Evolutionary conservation across 768 basidiomycete genomes (phyloP).

Genomic region (Xerocomellus intermedius): DNA sequence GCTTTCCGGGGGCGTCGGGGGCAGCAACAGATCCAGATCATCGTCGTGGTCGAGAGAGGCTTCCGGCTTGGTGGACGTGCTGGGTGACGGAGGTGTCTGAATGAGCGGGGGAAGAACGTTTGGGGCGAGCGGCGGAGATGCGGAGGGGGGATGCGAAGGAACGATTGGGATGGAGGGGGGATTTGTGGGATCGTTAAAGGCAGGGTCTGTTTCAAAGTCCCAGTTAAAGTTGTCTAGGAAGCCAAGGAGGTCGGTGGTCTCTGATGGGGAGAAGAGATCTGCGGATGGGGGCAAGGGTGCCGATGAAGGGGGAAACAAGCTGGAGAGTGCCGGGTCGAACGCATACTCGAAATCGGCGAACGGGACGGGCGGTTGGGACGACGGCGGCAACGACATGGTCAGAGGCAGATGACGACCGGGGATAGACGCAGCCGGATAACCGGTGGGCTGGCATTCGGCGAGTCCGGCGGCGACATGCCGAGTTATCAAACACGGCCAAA

Average conservation of each 20-base stretch:
- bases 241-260: constrained; percentile 75
- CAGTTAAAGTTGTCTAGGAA: constrained; percentile 81
- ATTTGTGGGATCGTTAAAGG: constrained; percentile 11
- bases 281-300: constrained; percentile 67
- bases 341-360: constrained; percentile 70
- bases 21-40: background rate
- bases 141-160: background rate
- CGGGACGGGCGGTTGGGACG: constrained; percentile 50
- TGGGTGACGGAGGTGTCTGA: constrained; percentile 5
- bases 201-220: constrained; percentile 52
- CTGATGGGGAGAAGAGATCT: constrained; percentile 74
- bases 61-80: constrained; percentile 6
- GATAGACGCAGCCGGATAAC: constrained; percentile 15
- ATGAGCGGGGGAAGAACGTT: background rate
- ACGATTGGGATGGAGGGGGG: constrained; percentile 6
- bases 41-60: constrained; percentile 8
- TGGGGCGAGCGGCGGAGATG: background rate
- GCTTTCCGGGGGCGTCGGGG: constrained; percentile 13
- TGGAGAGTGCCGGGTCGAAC: constrained; percentile 61
- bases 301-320: constrained; percentile 56
- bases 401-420: constrained; percentile 13
- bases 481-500: constrained; percentile 29
- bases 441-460: constrained; percentile 14
- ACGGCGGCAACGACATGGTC: constrained; percentile 29
- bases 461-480: constrained; percentile 13